A percentile compares a stretch with the other conserved stretches of the same genome.
phyloP scores from a whole-genome alignment of 129 eudicot genomes.

The Kitagawia praeruptora region DNA sequence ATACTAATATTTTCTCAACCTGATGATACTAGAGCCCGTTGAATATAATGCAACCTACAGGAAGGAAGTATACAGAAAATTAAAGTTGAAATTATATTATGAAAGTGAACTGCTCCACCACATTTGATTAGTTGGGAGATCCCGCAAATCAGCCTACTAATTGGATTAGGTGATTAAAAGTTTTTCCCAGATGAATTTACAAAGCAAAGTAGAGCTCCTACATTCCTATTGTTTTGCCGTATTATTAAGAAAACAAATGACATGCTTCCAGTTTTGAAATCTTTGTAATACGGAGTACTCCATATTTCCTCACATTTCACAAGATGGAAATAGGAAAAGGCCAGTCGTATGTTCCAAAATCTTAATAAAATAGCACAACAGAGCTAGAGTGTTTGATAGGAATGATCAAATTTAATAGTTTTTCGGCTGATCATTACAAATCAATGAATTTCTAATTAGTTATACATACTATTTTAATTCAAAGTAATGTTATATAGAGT shows the following conservation, averaged over 20 bases:
- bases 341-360: not conserved
- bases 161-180: not conserved
- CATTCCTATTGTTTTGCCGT: not conserved
- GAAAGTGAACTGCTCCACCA: constrained; percentile 1
- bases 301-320: too few relatives aligned
- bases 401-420: too few relatives aligned
- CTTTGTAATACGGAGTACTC: too few relatives aligned
- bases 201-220: not conserved
- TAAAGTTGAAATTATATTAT: not conserved
- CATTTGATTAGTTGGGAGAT: not conserved
- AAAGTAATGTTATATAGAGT: not conserved
- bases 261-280: not conserved
- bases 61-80: not conserved
- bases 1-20: not conserved
- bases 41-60: not conserved
- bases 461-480: not conserved
- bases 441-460: not conserved
- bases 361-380: not conserved
- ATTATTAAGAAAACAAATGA: not conserved
- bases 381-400: not conserved
- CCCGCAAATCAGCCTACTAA: not conserved
- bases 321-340: too few relatives aligned
- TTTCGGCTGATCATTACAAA: too few relatives aligned
- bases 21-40: not conserved
- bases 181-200: not conserved